phyloP scores from a whole-genome alignment of 495 filamentous ascomycete genomes.

The Talaromyces wortmannii region DNA sequence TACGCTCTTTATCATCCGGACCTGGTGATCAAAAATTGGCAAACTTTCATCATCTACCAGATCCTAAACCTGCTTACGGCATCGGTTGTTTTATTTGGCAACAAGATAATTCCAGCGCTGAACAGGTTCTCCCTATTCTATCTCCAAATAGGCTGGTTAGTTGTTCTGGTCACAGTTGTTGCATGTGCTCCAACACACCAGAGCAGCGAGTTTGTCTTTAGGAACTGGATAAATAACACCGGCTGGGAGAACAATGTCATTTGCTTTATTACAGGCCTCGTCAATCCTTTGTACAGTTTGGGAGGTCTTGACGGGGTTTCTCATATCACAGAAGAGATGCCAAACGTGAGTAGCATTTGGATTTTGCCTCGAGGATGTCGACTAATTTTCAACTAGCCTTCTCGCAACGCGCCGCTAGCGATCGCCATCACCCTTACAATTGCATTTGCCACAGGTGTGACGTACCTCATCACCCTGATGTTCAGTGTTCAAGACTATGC shows the following conservation, averaged over 20 bases:
- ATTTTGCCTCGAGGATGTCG: conserved; percentile 59
- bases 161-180: conserved; percentile 65
- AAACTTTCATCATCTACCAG: conserved; percentile 29
- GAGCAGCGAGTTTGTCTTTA: conserved; percentile 28
- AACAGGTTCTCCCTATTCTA: conserved; percentile 50
- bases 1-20: conserved; percentile 27
- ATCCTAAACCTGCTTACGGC: conserved; percentile 23
- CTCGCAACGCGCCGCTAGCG: conserved; percentile 21
- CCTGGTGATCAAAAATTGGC: conserved; percentile 27
- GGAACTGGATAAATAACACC: conserved; percentile 20
- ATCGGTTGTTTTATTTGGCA: conserved; percentile 27
- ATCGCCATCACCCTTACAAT: conserved; percentile 21
- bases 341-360: conserved; percentile 23
- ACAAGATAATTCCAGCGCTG: conserved; percentile 24
- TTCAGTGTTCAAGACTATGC: conserved; percentile 19
- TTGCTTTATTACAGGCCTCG: conserved; percentile 26
- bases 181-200: conserved; percentile 47
- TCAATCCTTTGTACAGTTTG: conserved; percentile 26
- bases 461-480: conserved; percentile 21
- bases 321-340: conserved; percentile 28
- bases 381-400: conserved; percentile 36
- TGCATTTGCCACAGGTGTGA: conserved; percentile 23
- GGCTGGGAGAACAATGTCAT: conserved; percentile 24
- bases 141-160: conserved; percentile 54
- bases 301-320: conserved; percentile 27